A percentile compares a stretch with the other conserved stretches of the same genome.
phyloP scores from a whole-genome alignment of 2,329 filamentous ascomycete genomes.

The Aciculosporium take region DNA sequence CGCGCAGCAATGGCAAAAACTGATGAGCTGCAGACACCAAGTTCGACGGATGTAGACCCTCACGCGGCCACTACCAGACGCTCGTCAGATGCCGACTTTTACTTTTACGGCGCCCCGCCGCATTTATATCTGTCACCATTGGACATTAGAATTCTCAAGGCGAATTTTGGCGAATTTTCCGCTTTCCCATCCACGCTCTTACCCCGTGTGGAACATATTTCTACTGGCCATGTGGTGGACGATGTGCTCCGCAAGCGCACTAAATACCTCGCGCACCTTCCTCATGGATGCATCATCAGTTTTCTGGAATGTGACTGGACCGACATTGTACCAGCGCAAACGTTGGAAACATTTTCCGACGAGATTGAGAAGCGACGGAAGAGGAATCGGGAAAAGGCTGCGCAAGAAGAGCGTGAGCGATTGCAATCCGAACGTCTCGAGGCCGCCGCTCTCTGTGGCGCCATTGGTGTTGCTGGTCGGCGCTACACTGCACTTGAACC shows the following conservation, averaged over 20 bases:
- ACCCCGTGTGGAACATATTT: conserved; percentile 78
- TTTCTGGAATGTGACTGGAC: conserved; percentile 95
- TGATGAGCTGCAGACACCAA: conserved; percentile 24
- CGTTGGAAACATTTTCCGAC: conserved; percentile 58
- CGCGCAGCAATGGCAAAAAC: conserved; percentile 63
- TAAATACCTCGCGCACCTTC: conserved; percentile 78
- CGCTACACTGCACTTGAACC: conserved; percentile 19
- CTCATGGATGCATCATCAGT: conserved; percentile 77
- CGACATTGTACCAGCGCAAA: conserved; percentile 63
- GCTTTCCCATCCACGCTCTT: conserved; percentile 74
- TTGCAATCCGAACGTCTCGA: conserved; percentile 70
- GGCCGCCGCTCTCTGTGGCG: conserved; percentile 49
- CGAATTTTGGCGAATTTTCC: conserved; percentile 72
- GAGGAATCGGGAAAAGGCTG: conserved; percentile 68
- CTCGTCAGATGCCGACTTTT: conserved; percentile 43
- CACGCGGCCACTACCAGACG: conserved; percentile 8
- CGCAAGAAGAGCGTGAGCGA: conserved; percentile 73
- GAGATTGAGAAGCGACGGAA: conserved; percentile 68
- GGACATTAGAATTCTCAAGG: conserved; percentile 83
- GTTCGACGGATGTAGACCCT: conserved; percentile 9
- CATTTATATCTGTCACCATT: conserved; percentile 84
- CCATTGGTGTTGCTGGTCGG: conserved; percentile 21
- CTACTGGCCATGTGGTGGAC: conserved; percentile 75
- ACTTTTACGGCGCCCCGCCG: conserved; percentile 76
- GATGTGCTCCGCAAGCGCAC: conserved; percentile 69